These are phyloP conservation scores for Cinchona pubescens DNA, from an alignment of 257 asterid genomes.

Conservation along the genomic window DNA sequence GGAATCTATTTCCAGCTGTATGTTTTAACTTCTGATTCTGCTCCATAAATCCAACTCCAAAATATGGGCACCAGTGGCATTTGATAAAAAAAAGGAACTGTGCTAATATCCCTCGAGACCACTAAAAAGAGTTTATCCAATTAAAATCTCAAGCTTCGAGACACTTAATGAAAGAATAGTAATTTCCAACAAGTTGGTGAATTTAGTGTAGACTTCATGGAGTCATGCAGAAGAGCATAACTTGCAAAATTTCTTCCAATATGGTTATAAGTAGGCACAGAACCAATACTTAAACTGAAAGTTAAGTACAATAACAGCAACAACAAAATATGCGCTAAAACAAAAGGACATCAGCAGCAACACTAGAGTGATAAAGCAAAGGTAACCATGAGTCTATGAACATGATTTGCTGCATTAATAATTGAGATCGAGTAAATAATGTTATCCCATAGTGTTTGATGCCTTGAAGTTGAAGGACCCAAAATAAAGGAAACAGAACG, in stretches of 20 bases:
- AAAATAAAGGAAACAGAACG: neutral
- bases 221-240: neutral
- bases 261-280: neutral
- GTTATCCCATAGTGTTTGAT: neutral
- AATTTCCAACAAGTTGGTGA: neutral
- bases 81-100: neutral
- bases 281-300: neutral
- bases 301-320: neutral
- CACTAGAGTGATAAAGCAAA: neutral
- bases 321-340: no score
- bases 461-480: neutral
- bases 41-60: neutral
- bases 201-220: neutral
- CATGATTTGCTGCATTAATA: neutral
- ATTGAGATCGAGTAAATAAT: neutral
- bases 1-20: neutral
- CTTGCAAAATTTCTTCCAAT: neutral
- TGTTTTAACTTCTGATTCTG: neutral
- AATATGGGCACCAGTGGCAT: neutral
- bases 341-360: neutral
- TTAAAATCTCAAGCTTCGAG: neutral
- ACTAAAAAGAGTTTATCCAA: neutral
- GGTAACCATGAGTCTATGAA: neutral
- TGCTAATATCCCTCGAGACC: neutral
- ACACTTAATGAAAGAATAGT: neutral